Percentiles rank a stretch among this genome's conserved stretches.
These are phyloP conservation scores for Massariosphaeria phaeospora DNA, from an alignment of 495 filamentous ascomycete genomes.

Conservation along the genomic window DNA sequence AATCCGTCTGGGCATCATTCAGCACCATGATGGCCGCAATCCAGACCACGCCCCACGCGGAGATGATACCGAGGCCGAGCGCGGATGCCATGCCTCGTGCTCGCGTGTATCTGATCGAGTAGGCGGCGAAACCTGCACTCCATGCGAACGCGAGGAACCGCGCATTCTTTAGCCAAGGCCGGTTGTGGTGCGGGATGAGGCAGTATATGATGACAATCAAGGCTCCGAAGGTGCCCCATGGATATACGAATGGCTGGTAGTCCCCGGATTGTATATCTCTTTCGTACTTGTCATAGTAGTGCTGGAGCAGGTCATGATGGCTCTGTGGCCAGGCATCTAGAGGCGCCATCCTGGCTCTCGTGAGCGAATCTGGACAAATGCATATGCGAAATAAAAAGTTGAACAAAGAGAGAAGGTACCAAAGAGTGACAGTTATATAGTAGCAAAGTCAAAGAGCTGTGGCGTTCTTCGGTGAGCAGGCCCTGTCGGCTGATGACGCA, in stretches of 20 bases:
- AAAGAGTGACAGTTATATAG: neutral
- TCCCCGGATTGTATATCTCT: conserved; percentile 39
- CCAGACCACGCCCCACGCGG: conserved; percentile 65
- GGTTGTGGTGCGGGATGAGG: conserved; percentile 52
- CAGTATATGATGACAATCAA: conserved; percentile 54
- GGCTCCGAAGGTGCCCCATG: conserved; percentile 48
- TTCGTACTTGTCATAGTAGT: conserved; percentile 29
- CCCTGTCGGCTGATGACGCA: conserved; percentile 13
- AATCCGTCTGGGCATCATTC: conserved; percentile 60
- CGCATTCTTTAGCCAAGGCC: conserved; percentile 45
- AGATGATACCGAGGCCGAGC: conserved; percentile 64
- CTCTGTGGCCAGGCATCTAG: conserved; percentile 16
- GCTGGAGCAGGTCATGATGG: conserved; percentile 23
- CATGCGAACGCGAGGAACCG: conserved; percentile 53
- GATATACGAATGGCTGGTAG: conserved; percentile 52
- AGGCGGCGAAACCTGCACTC: conserved; percentile 46
- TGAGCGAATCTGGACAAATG: neutral
- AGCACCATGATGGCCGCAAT: conserved; percentile 56
- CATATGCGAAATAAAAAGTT: neutral
- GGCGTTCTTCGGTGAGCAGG: neutral
- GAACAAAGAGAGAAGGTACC: neutral
- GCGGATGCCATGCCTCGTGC: conserved; percentile 55
- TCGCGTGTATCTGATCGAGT: conserved; percentile 43
- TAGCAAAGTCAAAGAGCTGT: neutral
- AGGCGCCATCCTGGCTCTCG: conserved; percentile 3